Base-by-base conservation (phyloP, 2,329 filamentous ascomycete species). In the Phaeosphaeria sp. region DNA sequence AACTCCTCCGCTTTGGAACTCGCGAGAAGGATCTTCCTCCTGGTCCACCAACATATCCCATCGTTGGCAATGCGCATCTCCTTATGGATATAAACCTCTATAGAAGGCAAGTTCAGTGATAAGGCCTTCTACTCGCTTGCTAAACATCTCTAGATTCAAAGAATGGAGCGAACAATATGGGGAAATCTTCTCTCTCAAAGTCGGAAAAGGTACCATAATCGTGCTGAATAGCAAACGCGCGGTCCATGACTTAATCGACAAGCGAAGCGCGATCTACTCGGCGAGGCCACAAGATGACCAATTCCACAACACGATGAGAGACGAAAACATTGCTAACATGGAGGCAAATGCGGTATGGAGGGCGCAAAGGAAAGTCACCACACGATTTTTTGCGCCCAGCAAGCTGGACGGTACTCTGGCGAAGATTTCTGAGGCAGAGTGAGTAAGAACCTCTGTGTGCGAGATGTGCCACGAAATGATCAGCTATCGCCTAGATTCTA, bases 11-110 rank as follows among this genome's bases (percentile, higher is more conserved):
- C 49, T 68, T 71, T 54, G 68, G 66, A 0, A 43, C 27, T 9
- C 65, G 69, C 10, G 69, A 71, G 39, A 68, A 67, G 50, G 51
- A 66, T 55, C 62, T 72, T 4, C 69, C 69, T 33, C 68, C 67
- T 1, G 69, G 69, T 27, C 69, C 69, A n/a, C 67, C 65, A 18
- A 72, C 68, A 2, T 56, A 56, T 44, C 67, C 69, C 0, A 69
- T 72, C 27, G 9, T 72, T 13, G 69, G 69, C 27, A 72, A 72
- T 58, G 64, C 65, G 1, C 68, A 72, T 39, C 63, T 65, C 42
- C 52, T 46, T 21, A 56, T 63, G 17, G 64, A 62, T 36, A 62
- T 61, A 47, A 41, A 62, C 42, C 59, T 67, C 13, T 64, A 61
- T 44, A 62, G 59, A 42, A 67, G 52, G 65, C 55, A 11, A 46